These are phyloP conservation scores for Aquilaria malaccensis DNA, from an alignment of 345 rosid genomes.

Conservation along the genomic window DNA sequence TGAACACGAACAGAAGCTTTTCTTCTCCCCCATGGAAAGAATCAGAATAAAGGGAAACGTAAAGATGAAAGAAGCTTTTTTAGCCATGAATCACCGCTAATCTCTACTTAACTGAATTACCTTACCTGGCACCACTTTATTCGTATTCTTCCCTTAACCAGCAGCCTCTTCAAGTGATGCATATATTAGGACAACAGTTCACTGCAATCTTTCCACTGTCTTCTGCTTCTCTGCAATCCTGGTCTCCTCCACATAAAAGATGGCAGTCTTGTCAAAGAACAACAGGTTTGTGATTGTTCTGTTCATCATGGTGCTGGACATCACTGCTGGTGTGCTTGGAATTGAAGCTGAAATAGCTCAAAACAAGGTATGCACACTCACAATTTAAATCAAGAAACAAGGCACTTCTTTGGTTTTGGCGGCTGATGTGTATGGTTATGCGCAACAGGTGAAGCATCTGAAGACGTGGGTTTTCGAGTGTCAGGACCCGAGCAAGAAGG, in stretches of 20 bases:
- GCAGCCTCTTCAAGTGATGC: slow-evolving; percentile 2
- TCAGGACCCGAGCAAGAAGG: slow-evolving; percentile 65
- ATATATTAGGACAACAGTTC: not conserved
- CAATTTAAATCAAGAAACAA: too few relatives aligned
- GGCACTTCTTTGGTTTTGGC: too few relatives aligned
- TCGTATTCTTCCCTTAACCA: slow-evolving; percentile 23
- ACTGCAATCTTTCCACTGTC: slow-evolving; percentile 1
- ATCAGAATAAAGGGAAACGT: slow-evolving; percentile 26
- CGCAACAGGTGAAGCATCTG: slow-evolving; percentile 34
- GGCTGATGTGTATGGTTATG: too few relatives aligned
- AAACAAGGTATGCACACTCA: slow-evolving; percentile 30
- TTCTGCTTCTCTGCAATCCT: not conserved
- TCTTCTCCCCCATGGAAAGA: slow-evolving; percentile 44
- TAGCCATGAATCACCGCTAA: slow-evolving; percentile 17
- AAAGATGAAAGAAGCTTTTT: slow-evolving; percentile 20
- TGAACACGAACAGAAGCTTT: slow-evolving; percentile 10
- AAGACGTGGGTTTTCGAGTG: slow-evolving; percentile 74
- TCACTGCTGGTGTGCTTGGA: slow-evolving; percentile 49
- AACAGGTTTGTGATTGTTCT: slow-evolving; percentile 32
- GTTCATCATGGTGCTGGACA: slow-evolving; percentile 45
- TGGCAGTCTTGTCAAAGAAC: slow-evolving; percentile 23
- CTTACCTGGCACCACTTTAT: slow-evolving; percentile 24
- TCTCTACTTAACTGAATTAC: slow-evolving; percentile 12
- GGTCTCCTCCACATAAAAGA: not conserved
- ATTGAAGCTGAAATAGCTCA: slow-evolving; percentile 52